Evolutionary conservation across 192 early-diverging fungal species (phyloP).

Genomic region (Chytriomyces hyalinus): DNA sequence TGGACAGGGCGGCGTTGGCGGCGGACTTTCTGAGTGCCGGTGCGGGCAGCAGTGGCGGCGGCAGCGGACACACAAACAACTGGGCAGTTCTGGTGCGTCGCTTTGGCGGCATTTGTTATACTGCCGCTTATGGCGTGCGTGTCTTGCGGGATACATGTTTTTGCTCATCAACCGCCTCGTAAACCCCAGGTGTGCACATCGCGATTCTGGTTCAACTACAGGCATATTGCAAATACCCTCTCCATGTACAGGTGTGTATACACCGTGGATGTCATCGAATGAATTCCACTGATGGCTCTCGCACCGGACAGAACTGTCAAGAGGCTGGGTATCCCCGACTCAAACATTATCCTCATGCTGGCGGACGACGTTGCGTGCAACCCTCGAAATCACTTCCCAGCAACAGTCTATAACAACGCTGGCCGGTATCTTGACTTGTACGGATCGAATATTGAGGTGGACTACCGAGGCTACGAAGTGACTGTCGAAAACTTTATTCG

Average conservation of each 20-base stretch:
- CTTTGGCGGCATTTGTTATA: neutral
- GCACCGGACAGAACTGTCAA: slow-evolving; percentile 78
- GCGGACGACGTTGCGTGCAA: slow-evolving; percentile 99
- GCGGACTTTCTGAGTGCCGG: neutral
- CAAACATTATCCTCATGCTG: slow-evolving; percentile 99
- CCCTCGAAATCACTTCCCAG: slow-evolving; percentile 88
- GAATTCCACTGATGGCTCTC: neutral
- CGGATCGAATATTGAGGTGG: slow-evolving; percentile 96
- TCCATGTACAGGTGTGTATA: slow-evolving; percentile 80
- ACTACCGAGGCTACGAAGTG: slow-evolving; percentile 99
- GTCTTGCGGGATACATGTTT: neutral
- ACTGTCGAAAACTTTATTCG: slow-evolving; percentile 99
- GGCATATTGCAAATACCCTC: slow-evolving; percentile 96
- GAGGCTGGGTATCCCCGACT: slow-evolving; percentile 96
- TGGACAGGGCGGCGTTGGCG: slow-evolving; percentile 3
- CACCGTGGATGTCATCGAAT: too few relatives aligned
- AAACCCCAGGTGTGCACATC: slow-evolving; percentile 86
- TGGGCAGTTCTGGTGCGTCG: slow-evolving; percentile 92
- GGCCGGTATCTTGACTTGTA: slow-evolving; percentile 84
- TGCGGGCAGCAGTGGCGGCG: slow-evolving; percentile 14
- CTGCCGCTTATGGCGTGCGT: neutral
- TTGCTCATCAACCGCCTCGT: slow-evolving; percentile 18
- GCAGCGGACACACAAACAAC: slow-evolving; percentile 84
- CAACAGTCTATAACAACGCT: slow-evolving; percentile 92
- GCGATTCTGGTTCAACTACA: slow-evolving; percentile 99